phyloP scores from a whole-genome alignment of 192 early-diverging fungal species.

The Mycoemilia scoparia region DNA sequence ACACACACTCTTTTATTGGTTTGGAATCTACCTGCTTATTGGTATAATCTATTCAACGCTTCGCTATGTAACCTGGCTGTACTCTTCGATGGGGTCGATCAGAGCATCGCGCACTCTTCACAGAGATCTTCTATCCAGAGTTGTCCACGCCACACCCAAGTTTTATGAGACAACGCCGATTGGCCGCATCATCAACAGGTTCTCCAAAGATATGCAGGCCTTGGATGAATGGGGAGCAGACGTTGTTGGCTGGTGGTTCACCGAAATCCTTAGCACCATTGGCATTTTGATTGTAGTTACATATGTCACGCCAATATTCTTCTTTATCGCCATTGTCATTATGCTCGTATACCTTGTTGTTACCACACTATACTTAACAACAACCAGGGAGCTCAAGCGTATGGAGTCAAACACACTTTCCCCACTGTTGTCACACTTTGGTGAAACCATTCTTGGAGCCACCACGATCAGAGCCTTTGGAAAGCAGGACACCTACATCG shows the following conservation, averaged over 20 bases:
- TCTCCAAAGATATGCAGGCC: constrained; percentile 70
- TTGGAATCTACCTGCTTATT: constrained; percentile 38
- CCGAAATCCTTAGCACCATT: constrained; percentile 29
- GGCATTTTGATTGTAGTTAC: constrained; percentile 44
- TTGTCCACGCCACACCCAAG: constrained; percentile 51
- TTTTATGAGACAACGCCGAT: constrained; percentile 88
- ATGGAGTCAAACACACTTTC: constrained; percentile 57
- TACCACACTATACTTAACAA: constrained; percentile 52
- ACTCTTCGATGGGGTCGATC: constrained; percentile 31
- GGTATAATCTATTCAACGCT: constrained; percentile 28
- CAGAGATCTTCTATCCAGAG: constrained; percentile 28
- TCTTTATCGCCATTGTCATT: constrained; percentile 41
- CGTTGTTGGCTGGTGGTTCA: constrained; percentile 29
- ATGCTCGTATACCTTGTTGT: constrained; percentile 38
- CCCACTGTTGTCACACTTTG: constrained; percentile 67
- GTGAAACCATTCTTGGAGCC: constrained; percentile 58
- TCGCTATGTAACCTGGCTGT: constrained; percentile 22
- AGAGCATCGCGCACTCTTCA: constrained; percentile 42
- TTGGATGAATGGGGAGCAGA: constrained; percentile 48
- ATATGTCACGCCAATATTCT: constrained; percentile 49
- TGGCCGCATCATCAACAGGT: constrained; percentile 75
- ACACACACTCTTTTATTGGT: constrained; percentile 32
- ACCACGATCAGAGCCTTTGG: constrained; percentile 77
- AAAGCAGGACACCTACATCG: constrained; percentile 42
- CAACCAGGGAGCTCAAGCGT: constrained; percentile 79